phyloP scores from a whole-genome alignment of 192 early-diverging fungal genomes.

The Entomortierella lignicola region DNA sequence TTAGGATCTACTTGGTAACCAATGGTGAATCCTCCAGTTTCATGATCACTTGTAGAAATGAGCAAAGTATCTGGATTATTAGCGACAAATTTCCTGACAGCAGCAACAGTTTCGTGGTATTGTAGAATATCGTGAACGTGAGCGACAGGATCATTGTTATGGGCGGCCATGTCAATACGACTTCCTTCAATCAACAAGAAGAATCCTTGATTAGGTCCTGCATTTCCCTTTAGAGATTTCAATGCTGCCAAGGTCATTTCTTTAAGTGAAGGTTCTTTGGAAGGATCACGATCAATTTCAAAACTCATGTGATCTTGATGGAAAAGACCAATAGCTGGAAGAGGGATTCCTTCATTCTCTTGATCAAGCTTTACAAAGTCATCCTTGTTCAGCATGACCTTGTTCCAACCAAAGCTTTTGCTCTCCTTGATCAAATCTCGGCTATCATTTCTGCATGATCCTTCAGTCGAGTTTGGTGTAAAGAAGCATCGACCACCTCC shows the following conservation, averaged over 20 bases:
- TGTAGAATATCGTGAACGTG: constrained; percentile 93
- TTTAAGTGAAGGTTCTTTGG: constrained; percentile 76
- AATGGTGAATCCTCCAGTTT: constrained; percentile 94
- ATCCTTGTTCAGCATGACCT: constrained; percentile 59
- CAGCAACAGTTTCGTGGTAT: constrained; percentile 80
- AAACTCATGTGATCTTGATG: constrained; percentile 90
- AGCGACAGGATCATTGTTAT: constrained; percentile 92
- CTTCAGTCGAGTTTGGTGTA: constrained; percentile 68
- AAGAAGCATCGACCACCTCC: constrained; percentile 95
- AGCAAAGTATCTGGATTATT: constrained; percentile 86
- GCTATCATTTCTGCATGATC: constrained; percentile 82
- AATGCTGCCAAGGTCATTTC: constrained; percentile 93
- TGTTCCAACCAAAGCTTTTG: constrained; percentile 70
- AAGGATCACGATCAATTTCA: constrained; percentile 84
- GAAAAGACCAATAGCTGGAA: constrained; percentile 86
- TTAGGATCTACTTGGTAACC: constrained; percentile 73
- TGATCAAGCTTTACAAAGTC: constrained; percentile 68
- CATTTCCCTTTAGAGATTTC: constrained; percentile 63
- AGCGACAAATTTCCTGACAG: constrained; percentile 82
- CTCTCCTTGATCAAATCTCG: constrained; percentile 71
- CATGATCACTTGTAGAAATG: constrained; percentile 94
- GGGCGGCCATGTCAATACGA: constrained; percentile 96
- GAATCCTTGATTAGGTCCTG: constrained; percentile 76
- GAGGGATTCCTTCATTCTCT: constrained; percentile 6
- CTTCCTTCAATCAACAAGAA: constrained; percentile 98